Evolutionary conservation across 2,329 filamentous ascomycete genomes (phyloP), one percentile per base, ranked within the genome.

Genomic region (Cladosporium sp.): DNA sequence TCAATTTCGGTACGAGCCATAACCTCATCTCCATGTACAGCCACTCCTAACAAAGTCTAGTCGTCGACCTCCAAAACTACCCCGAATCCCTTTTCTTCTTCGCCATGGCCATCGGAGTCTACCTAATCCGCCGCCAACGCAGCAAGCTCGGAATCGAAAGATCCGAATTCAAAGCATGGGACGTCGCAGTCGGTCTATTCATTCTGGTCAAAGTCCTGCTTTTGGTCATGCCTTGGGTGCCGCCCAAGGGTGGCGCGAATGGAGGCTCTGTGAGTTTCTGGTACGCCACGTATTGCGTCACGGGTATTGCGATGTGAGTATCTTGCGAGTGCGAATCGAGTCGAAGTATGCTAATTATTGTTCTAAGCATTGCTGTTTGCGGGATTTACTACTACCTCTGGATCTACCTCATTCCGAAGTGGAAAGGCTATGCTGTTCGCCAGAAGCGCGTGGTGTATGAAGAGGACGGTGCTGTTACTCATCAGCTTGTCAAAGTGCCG

Each of bases 141-240:
- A 76, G 74, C 36, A 77, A 77, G 1, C 70, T 83, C 3, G 77
- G 78, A 3, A 69, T 84, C 3, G 76, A 75, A 0, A 64, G 65
- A 0, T 72, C 81, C 0, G 77, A 79, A 3, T 89, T 87, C 69
- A 75, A 73, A 6, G 80, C 83, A 0, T 89, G 85, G 85, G 68
- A 84, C 58, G 53, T 79, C 0, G 75, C 80, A 0, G 70, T 89
- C 1, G 64, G 80, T 7, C 87, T 90, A 70, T 83, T 79, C 49
- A 78, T 86, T 45, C 67, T 83, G 0, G 73, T 84, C 0, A 81
- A 87, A 52, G 57, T 85, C 0, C 89, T 84, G 58, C 73, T 89
- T 44, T 72, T 90, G 2, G 77, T 85, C 15, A 88, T 88, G 78
- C 87, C 87, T 0, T 90, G 87, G 87, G 87, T 84, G 62, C 87